A percentile compares a stretch with the other conserved stretches of the same genome.
Conservation (phyloP, 768 basidiomycete species). For the Tricholoma sp. region DNA sequence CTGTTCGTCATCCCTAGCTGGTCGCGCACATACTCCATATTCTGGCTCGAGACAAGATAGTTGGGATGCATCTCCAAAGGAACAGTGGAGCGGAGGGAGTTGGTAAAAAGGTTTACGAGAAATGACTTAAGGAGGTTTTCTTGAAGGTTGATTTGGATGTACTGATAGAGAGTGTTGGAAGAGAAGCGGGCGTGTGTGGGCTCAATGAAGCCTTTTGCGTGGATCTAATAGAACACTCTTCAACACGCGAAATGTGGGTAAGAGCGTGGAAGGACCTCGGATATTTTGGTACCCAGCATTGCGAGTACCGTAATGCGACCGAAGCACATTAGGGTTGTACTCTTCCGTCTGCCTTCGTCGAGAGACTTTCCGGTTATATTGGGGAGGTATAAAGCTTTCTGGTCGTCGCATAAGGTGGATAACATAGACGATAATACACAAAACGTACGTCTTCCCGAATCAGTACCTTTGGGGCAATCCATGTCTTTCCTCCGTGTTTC, state of each 20-base stretch:
- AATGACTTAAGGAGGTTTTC: slow-evolving; percentile 91
- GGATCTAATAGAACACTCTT: slow-evolving; percentile 47
- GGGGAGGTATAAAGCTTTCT: slow-evolving; percentile 93
- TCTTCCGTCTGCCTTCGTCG: slow-evolving; percentile 44
- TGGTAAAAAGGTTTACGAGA: slow-evolving; percentile 81
- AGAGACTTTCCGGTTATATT: slow-evolving; percentile 75
- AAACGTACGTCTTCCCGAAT: slow-evolving; percentile 83
- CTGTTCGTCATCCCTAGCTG: slow-evolving; percentile 86
- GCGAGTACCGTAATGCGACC: slow-evolving; percentile 76
- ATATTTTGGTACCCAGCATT: slow-evolving; percentile 82
- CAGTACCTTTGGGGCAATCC: slow-evolving; percentile 85
- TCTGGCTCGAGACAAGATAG: slow-evolving; percentile 78
- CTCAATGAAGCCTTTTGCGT: slow-evolving; percentile 65
- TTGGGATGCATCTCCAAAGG: slow-evolving; percentile 60
- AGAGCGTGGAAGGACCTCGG: slow-evolving; percentile 55
- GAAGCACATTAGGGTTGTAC: slow-evolving; percentile 74
- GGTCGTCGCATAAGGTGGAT: slow-evolving; percentile 5
- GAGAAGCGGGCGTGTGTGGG: slow-evolving; percentile 49
- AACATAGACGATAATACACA: background rate
- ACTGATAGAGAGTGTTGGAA: slow-evolving; percentile 59
- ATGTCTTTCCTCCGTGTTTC: slow-evolving; percentile 87
- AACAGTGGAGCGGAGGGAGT: slow-evolving; percentile 60
- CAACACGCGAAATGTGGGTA: background rate
- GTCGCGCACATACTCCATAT: slow-evolving; percentile 81
- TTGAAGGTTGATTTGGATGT: slow-evolving; percentile 87